Conservation (phyloP, 805 yeast species). For the Ascoidea rubescens region DNA sequence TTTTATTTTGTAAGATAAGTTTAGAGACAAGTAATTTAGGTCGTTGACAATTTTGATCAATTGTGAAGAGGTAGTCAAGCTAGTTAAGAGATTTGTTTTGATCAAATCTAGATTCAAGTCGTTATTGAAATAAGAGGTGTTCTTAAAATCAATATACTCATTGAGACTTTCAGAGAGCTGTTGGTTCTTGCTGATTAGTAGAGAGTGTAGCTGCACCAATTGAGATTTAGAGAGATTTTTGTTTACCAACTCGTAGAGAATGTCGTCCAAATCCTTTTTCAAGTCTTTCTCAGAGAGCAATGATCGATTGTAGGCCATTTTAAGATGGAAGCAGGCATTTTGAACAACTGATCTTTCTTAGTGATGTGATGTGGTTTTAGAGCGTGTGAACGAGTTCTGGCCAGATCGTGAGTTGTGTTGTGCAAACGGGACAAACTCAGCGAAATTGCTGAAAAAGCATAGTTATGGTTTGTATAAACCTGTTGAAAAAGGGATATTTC, state of each 20-base stretch:
- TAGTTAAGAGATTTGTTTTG: slow-evolving; percentile 49
- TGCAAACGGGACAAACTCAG: too few species aligned
- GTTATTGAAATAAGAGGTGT: background rate
- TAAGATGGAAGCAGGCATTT: too few species aligned
- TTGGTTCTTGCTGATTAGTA: background rate
- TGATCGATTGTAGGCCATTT: too few species aligned
- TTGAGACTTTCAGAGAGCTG: background rate
- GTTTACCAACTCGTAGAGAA: background rate
- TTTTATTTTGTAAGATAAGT: slow-evolving; percentile 57
- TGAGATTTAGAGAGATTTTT: background rate
- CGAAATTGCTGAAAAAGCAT: too few species aligned
- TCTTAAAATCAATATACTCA: background rate
- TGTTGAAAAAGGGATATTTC: too few species aligned
- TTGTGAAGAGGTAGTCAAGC: slow-evolving; percentile 41
- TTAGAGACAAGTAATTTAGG: slow-evolving; percentile 52
- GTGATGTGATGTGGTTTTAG: too few species aligned
- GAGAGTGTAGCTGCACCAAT: background rate
- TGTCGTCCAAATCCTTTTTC: background rate
- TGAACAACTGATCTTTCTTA: too few species aligned
- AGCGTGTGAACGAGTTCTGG: too few species aligned
- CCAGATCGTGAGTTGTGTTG: too few species aligned
- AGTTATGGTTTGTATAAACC: too few species aligned
- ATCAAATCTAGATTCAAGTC: slow-evolving; percentile 34
- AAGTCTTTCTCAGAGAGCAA: too few species aligned
- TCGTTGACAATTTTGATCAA: slow-evolving; percentile 38